A percentile compares a stretch with the other conserved stretches of the same genome.
These are phyloP conservation scores for Ceratocystis diversiconidia DNA, from an alignment of 2,329 filamentous ascomycete species.

Conservation along the genomic window DNA sequence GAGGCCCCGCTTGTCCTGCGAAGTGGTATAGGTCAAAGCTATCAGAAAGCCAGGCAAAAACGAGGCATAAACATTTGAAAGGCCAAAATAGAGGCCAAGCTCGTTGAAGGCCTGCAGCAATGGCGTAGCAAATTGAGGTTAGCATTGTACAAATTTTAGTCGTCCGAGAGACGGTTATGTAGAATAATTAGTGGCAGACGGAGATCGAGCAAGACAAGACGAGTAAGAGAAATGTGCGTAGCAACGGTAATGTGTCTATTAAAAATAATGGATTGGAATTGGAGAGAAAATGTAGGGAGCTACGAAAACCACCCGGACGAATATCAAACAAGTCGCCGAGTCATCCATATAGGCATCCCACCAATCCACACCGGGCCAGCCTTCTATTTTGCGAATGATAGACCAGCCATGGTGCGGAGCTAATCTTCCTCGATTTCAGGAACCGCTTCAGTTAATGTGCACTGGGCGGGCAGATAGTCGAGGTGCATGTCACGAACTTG, in stretches of 20 bases:
- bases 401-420: slow-evolving; percentile 47
- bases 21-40: slow-evolving; percentile 69
- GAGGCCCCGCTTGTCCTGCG: slow-evolving; percentile 68
- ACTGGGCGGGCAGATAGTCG: slow-evolving; percentile 71
- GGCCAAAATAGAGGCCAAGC: slow-evolving; percentile 14
- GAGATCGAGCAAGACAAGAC: background rate
- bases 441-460: slow-evolving; percentile 63
- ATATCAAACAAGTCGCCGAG: slow-evolving; percentile 44
- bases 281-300: slow-evolving; percentile 43
- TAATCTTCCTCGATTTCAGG: slow-evolving; percentile 72
- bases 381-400: slow-evolving; percentile 56
- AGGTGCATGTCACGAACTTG: slow-evolving; percentile 27
- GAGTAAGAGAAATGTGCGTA: background rate
- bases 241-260: slow-evolving; percentile 4
- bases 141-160: background rate
- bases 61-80: slow-evolving; percentile 22
- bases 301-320: slow-evolving; percentile 44
- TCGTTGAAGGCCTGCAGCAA: slow-evolving; percentile 15
- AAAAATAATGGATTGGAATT: slow-evolving; percentile 18
- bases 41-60: slow-evolving; percentile 56
- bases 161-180: background rate
- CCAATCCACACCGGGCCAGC: slow-evolving; percentile 55
- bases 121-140: background rate
- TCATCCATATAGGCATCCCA: slow-evolving; percentile 62
- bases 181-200: background rate